Evolutionary conservation across 345 rosid genomes (phyloP), one percentile per base, ranked within the genome.

Genomic region (Erodium maritimum): DNA sequence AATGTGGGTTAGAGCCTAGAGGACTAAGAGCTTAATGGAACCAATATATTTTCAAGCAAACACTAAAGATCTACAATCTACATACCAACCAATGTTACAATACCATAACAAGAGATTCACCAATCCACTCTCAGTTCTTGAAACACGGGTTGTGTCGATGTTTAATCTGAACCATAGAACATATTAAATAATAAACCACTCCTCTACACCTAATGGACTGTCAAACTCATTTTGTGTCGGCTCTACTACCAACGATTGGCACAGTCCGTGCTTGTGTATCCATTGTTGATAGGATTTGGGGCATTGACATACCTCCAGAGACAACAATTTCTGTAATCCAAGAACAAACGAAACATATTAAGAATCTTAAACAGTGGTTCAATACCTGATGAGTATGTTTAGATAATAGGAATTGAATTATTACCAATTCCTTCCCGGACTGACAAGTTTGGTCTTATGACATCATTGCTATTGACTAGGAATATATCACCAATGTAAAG

Each of bases 281-380:
- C 64, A 89, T 64, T 1, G 95, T 80, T 5, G 96, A 73, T 17
- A 93, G 81, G 61, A 82, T 77, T 71, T 89, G 97, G 2, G 99
- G 99, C 95, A 93, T 87, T 3, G 97, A 89, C 99, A 93, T 85
- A 52, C 99, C 99, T 20, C 95, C 99, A 0, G 99, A 94, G 20
- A 93, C 97, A 11, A 90, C 91, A 4, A 94, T 90, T 79, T 94
- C 99, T 94, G 91, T 68, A 72, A 65, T 14, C n/a, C 33, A 64
- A 17, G 14, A 24, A 42, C 48, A 24, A 45, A 56, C 12, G 23
- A 57, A 12, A 17, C 17, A 37, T 37, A 1, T 37, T 37, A 37
- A 37, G 11, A 37, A 37, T 37, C 14, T 12, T 37, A 37, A 37
- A 12, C 7, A 7, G 33, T 7, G 33, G 33, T 25, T 25, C 33